Evolutionary conservation across 2,329 filamentous ascomycete genomes (phyloP).

Genomic region (Bertia moriformis): DNA sequence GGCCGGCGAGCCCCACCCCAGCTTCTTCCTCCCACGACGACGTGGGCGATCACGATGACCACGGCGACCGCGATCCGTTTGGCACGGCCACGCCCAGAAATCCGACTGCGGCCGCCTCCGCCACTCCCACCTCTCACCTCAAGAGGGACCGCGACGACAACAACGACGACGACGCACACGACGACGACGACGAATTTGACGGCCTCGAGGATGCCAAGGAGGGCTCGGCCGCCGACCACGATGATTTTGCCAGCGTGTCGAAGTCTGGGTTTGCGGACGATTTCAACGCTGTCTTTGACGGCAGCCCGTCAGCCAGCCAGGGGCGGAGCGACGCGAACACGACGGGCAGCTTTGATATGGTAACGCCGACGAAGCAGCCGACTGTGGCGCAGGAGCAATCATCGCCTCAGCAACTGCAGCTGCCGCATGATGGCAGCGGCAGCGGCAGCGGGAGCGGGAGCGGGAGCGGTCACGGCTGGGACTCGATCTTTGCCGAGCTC

Average conservation of each 20-base stretch:
- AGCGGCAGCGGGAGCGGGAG: constrained; percentile 5
- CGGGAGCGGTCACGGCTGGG: constrained; percentile 71
- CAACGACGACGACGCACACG: constrained; percentile 59
- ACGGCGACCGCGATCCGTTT: too few relatives aligned
- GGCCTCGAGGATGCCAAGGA: constrained; percentile 75
- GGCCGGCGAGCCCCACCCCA: too few relatives aligned
- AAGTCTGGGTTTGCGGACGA: constrained; percentile 60
- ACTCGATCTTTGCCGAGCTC: constrained; percentile 76
- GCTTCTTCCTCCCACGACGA: too few relatives aligned
- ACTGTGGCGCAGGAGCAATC: too few relatives aligned
- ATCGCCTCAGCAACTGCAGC: constrained; percentile 24
- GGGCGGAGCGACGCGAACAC: constrained; percentile 36
- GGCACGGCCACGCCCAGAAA: constrained; percentile 8
- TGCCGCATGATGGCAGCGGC: constrained; percentile 14
- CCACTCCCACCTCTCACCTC: constrained; percentile 17
- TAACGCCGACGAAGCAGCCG: too few relatives aligned
- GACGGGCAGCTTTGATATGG: constrained; percentile 46
- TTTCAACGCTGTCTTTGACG: constrained; percentile 73
- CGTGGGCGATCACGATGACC: too few relatives aligned
- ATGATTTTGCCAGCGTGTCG: constrained; percentile 65
- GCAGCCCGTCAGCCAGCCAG: constrained; percentile 39
- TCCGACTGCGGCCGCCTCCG: constrained; percentile 9
- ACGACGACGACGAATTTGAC: constrained; percentile 68
- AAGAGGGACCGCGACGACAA: too few relatives aligned
- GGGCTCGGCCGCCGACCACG: constrained; percentile 60